Base-by-base conservation (phyloP, 305 asterid genomes). In the Euphrasia arctica region DNA sequence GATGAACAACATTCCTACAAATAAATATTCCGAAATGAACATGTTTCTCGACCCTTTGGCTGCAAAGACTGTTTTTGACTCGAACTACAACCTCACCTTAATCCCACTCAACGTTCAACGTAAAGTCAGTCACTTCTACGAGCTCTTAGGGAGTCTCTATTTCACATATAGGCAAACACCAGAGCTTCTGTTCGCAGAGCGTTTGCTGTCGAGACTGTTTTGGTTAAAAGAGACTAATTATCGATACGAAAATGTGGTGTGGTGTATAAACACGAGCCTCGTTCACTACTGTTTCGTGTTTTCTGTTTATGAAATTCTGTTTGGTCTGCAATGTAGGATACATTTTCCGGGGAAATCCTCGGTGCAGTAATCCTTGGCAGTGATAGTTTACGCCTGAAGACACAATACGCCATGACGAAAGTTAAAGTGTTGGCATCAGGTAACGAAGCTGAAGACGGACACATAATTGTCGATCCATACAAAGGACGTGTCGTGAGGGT, bases 41-140 rank as follows among this genome's bases (percentile, higher is more conserved):
- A 83, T 91, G 88, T 89, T 83, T 80, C 90, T 91, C 60, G 95
- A 91, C 48, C 96, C 98, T 58, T 68, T 83, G 60, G 96, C 95
- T 18, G 98, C 96, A 66, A 77, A 85, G 58, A 65, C 61, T 42
- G 95, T 91, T 60, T 67, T 91, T 27, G 58, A 57, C 3, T 85
- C 95, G 15, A 74, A 72, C 12, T 78, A 75, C 22, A 80, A 76
- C 7, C 80, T 89, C 71, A 89, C 96, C 2, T 74, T 91, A 36
- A 69, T 91, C 9, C 42, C 42, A 36, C 42, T 36, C 42, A 36
- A 9, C 42, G 42, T 36, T 36, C 42, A 36, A 9, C 42, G 42
- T 36, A 36, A 36, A 36, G 42, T 36, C 42, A 6, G 42, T 36
- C 42, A 36, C 42, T 36, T 36, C 1, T 36, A 36, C 8, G 42